Evolutionary conservation across 331 rosid species (phyloP).

Genomic region (Prunus yedoensis): DNA sequence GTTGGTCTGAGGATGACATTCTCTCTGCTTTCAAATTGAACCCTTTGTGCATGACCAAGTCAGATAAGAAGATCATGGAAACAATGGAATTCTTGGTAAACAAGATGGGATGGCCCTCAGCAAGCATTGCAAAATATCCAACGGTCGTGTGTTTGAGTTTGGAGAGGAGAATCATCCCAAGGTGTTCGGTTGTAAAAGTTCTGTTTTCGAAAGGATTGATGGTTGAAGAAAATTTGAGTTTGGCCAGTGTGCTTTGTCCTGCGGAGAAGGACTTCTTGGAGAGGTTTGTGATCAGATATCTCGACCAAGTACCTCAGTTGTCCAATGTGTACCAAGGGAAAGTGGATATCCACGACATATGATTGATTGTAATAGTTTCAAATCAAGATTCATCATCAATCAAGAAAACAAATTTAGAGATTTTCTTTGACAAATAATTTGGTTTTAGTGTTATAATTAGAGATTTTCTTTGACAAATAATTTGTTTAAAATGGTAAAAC

Average conservation of each 20-base stretch:
- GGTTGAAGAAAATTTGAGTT: not conserved
- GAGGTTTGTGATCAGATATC: conserved; percentile 9
- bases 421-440: too few relatives aligned
- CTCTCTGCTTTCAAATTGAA: not conserved
- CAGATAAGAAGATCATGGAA: conserved; percentile 5
- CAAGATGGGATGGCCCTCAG: conserved; percentile 4
- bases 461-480: too few relatives aligned
- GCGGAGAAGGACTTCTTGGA: not conserved
- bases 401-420: too few relatives aligned
- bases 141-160: not conserved
- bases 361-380: not conserved
- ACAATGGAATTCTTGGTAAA: conserved; percentile 18
- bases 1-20: conserved; percentile 28
- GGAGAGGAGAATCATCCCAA: conserved; percentile 28
- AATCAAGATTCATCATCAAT: too few relatives aligned
- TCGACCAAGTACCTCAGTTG: conserved; percentile 18
- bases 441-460: too few relatives aligned
- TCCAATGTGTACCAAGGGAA: conserved; percentile 19
- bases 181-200: conserved; percentile 10
- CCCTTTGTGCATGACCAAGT: not conserved
- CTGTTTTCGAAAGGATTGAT: not conserved
- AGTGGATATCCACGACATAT: not conserved
- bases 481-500: too few relatives aligned
- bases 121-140: not conserved
- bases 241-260: not conserved